These are phyloP conservation scores for Aphanomyces stellatus DNA, from an alignment of 352 stramenopile genomes.

Conservation along the genomic window DNA sequence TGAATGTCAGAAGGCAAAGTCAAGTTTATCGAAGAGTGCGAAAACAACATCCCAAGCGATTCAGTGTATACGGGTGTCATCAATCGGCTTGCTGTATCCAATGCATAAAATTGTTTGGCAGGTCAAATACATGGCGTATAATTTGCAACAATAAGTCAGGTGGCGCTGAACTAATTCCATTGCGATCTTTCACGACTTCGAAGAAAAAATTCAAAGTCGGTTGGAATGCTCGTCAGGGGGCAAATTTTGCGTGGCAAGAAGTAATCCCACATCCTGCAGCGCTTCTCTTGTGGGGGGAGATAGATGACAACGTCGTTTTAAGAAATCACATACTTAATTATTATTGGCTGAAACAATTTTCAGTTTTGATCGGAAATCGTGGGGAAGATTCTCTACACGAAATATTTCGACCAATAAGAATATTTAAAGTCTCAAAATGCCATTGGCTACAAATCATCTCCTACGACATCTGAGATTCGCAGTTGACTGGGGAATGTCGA, in stretches of 20 bases:
- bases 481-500: too few species aligned
- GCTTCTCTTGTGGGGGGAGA: neutral
- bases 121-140: conserved; percentile 45
- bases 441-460: too few species aligned
- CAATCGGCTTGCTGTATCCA: conserved; percentile 31
- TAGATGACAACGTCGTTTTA: too few species aligned
- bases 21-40: conserved; percentile 19
- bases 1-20: conserved; percentile 26
- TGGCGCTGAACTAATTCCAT: conserved; percentile 30
- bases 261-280: conserved; percentile 42
- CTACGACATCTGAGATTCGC: too few species aligned
- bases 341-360: too few species aligned
- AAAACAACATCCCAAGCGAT: conserved; percentile 23
- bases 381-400: too few species aligned
- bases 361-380: too few species aligned
- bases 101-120: conserved; percentile 60
- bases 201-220: neutral
- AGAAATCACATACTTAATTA: too few species aligned
- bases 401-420: too few species aligned
- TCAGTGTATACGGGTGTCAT: conserved; percentile 35
- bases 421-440: too few species aligned
- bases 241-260: conserved; percentile 48
- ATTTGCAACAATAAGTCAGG: conserved; percentile 42
- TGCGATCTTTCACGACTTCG: neutral
- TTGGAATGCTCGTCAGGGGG: conserved; percentile 17